Percentiles rank a stretch among this genome's conserved stretches.
phyloP scores from a whole-genome alignment of 345 rosid genomes.

The Salix arbutifolia region DNA sequence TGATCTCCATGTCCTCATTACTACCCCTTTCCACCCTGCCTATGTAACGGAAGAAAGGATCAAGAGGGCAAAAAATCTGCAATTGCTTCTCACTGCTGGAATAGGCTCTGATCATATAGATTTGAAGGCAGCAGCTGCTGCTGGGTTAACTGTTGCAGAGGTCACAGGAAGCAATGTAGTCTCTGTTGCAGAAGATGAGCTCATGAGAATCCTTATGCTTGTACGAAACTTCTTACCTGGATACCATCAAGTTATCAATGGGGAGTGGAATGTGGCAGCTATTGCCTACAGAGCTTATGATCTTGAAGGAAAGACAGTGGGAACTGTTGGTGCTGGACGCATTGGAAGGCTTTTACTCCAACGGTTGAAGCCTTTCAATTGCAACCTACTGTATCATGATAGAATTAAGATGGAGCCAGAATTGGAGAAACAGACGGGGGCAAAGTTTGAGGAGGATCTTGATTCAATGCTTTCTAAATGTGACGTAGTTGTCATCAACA shows the following conservation, averaged over 20 bases:
- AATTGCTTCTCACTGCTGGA: conserved; percentile 91
- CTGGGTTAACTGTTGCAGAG: conserved; percentile 88
- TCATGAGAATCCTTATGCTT: conserved; percentile 89
- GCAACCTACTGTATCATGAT: conserved; percentile 84
- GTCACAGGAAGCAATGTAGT: conserved; percentile 93
- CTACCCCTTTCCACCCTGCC: conserved; percentile 94
- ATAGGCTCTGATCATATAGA: conserved; percentile 94
- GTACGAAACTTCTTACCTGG: conserved; percentile 90
- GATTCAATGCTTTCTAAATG: conserved; percentile 82
- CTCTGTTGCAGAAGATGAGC: conserved; percentile 93
- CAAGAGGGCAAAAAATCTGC: conserved; percentile 78
- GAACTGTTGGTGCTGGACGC: conserved; percentile 88
- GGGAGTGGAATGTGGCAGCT: conserved; percentile 94
- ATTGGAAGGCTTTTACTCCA: conserved; percentile 87
- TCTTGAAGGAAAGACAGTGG: conserved; percentile 92
- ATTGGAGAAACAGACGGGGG: conserved; percentile 65
- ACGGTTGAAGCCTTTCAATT: conserved; percentile 82
- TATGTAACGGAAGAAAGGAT: conserved; percentile 87
- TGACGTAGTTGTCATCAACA: conserved; percentile 79
- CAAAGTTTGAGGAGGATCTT: conserved; percentile 73
- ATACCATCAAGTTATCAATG: conserved; percentile 64
- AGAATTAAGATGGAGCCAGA: conserved; percentile 69
- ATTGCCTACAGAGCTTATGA: conserved; percentile 85
- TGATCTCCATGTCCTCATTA: conserved; percentile 77
- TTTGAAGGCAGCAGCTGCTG: conserved; percentile 78